phyloP scores from a whole-genome alignment of 2,329 filamentous ascomycete genomes.

The Neurospora sp. region DNA sequence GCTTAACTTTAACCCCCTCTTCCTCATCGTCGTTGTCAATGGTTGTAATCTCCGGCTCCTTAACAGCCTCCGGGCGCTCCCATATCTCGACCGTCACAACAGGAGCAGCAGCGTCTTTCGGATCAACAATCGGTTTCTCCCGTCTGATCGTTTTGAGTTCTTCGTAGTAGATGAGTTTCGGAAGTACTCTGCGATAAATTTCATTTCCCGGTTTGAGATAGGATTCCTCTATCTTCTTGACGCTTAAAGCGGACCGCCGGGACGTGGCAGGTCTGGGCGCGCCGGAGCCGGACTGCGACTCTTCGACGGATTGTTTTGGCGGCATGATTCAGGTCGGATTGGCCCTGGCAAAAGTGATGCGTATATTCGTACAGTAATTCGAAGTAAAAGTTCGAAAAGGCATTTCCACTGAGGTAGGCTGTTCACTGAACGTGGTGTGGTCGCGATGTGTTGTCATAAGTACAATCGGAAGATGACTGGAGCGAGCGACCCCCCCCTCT shows the following conservation, averaged over 20 bases:
- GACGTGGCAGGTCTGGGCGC: background rate
- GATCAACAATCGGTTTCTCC: slow-evolving; percentile 5
- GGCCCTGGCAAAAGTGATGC: background rate
- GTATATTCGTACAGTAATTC: background rate
- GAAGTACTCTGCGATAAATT: background rate
- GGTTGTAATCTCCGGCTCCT: background rate
- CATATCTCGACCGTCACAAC: background rate
- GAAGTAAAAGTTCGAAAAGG: background rate
- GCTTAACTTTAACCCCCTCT: background rate
- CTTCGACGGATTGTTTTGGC: background rate
- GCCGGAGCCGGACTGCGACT: background rate
- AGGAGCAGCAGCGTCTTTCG: background rate
- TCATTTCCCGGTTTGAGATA: background rate
- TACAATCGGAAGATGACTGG: background rate
- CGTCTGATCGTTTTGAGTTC: slow-evolving; percentile 12
- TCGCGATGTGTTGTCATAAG: background rate
- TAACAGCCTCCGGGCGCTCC: background rate
- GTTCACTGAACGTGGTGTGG: background rate
- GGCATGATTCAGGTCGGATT: background rate
- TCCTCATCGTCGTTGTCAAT: background rate
- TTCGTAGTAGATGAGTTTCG: slow-evolving; percentile 2
- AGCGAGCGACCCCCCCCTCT: background rate
- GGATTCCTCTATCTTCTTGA: background rate
- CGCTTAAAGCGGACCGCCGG: background rate
- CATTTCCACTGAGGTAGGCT: background rate